Evolutionary conservation across 140 eudicot species (phyloP), one percentile per base, ranked within the genome.

Genomic region (Ambrosia hybrid): DNA sequence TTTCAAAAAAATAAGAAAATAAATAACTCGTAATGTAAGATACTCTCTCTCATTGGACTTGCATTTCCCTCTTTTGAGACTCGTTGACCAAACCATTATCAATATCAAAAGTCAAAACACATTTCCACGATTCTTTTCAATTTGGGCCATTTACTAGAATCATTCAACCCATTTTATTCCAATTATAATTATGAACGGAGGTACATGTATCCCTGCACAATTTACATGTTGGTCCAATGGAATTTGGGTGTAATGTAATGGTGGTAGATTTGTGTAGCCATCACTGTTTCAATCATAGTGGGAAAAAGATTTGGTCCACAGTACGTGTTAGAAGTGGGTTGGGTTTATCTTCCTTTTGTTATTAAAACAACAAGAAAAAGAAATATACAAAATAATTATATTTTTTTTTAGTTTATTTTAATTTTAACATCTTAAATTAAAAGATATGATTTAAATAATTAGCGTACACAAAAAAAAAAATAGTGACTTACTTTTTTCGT

Each of bases 111-210:
- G 26, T 7, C 48, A 43, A 49, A 10, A 68, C 55, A 59, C 70
- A 59, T 58, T 76, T 56, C 64, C 78, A 65, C 71, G 9, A 78
- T 64, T 66, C 56, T 15, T 39, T 64, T 55, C 45, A 37, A 62
- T 62, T 62, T 62, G 70, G 63, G 65, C 82, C 78, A 65, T 78
- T 72, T 72, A 78, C 38, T 21, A 77, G 57, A 63, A 70, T 14
- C 72, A 64, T 64, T 59, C 64, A 71, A 64, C 55, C 59, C 46
- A n/a, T 78, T 43, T 71, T 78, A 78, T 78, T 78, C 82, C 67
- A 57, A 71, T 37, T 52, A 21, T 70, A 70, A 77, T 70, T 55
- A 77, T 70, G 13, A 62, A 37, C 7, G 21, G 13, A 63, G 3
- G 67, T 78, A 55, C 78, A 45, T 53, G 43, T 78, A 12, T 53